Conservation (phyloP, 768 basidiomycete species). For the Saitozyma podzolica region DNA sequence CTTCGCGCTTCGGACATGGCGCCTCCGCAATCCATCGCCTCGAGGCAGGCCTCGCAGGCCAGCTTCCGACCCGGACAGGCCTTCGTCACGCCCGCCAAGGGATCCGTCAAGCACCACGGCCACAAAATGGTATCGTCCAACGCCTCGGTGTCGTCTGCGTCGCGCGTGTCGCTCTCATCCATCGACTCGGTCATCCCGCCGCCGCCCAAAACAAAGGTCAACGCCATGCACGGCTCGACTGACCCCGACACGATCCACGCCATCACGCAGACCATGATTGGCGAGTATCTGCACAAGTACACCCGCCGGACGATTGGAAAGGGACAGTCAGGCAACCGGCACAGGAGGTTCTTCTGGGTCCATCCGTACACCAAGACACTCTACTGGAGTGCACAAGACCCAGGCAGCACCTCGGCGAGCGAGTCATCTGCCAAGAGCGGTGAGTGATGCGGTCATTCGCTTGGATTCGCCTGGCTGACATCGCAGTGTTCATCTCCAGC, state of each 20-base stretch:
- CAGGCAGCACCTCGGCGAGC: conserved; percentile 78
- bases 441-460: conserved; percentile 57
- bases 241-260: conserved; percentile 91
- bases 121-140: conserved; percentile 34
- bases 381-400: conserved; percentile 95
- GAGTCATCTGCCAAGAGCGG: conserved; percentile 97
- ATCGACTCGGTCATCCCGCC: conserved; percentile 27
- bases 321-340: conserved; percentile 83
- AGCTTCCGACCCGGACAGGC: conserved; percentile 14
- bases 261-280: conserved; percentile 99
- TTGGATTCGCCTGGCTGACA: conserved; percentile 25
- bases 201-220: background rate
- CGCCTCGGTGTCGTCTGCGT: conserved; percentile 22
- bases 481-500: conserved; percentile 83
- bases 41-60: conserved; percentile 31
- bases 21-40: conserved; percentile 24
- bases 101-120: conserved; percentile 34
- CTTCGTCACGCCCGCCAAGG: conserved; percentile 20
- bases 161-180: conserved; percentile 36
- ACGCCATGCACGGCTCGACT: conserved; percentile 58
- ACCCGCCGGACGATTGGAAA: conserved; percentile 85
- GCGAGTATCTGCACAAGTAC: conserved; percentile 98
- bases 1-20: conserved; percentile 32
- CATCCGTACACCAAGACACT: conserved; percentile 97
- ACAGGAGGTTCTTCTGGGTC: conserved; percentile 99